Evolutionary conservation across 2,329 filamentous ascomycete species (phyloP).

Genomic region (Ophiostoma pallidulum): DNA sequence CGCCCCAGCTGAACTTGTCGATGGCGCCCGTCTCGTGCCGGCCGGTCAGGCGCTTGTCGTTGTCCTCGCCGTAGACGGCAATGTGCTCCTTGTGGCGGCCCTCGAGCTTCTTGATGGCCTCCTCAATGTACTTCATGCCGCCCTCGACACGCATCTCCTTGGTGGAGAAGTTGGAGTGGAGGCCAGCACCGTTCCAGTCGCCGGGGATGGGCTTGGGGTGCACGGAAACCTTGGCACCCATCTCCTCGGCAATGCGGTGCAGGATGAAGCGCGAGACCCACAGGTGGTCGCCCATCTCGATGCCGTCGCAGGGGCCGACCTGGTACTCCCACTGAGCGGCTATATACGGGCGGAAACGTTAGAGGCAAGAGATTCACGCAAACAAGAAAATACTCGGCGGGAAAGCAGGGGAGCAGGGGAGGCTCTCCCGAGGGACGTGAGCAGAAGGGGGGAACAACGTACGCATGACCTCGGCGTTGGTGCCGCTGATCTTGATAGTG

Average conservation of each 20-base stretch:
- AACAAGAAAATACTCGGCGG: no score
- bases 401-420: conserved; percentile 28
- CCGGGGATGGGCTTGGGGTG: conserved; percentile 92
- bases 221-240: conserved; percentile 90
- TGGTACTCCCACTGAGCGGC: conserved; percentile 21
- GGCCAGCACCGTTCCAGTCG: conserved; percentile 74
- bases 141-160: conserved; percentile 81
- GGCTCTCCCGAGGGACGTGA: neutral
- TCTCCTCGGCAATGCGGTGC: conserved; percentile 74
- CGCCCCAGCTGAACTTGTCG: conserved; percentile 86
- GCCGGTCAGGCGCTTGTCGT: conserved; percentile 87
- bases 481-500: conserved; percentile 88
- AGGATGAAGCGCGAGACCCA: conserved; percentile 89
- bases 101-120: conserved; percentile 74
- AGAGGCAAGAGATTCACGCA: no score
- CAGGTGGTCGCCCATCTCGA: conserved; percentile 75
- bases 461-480: conserved; percentile 94
- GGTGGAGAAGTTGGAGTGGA: conserved; percentile 86
- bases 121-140: conserved; percentile 92
- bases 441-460: conserved; percentile 6
- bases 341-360: conserved; percentile 1
- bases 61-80: conserved; percentile 87
- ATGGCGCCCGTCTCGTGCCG: conserved; percentile 89
- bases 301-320: conserved; percentile 19
- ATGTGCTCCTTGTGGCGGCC: conserved; percentile 74